These are phyloP conservation scores for Dictyostelium capitatum DNA, from an alignment of 78 protist species.

Conservation along the genomic window DNA sequence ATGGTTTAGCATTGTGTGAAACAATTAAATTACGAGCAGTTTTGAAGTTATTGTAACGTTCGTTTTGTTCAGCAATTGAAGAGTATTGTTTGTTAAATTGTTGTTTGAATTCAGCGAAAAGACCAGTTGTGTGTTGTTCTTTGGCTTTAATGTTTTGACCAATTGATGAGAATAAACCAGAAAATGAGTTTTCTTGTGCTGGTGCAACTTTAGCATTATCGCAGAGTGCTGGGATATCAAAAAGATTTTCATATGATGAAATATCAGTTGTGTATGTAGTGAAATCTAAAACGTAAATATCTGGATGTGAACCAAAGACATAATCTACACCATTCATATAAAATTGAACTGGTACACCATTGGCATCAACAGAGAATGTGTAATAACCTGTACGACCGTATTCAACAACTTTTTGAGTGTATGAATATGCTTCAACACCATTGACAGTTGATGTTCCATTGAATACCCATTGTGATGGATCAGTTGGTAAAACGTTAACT, in stretches of 20 bases:
- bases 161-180: constrained; percentile 8
- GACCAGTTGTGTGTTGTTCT: neutral
- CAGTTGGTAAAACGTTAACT: constrained; percentile 57
- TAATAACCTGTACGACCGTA: constrained; percentile 68
- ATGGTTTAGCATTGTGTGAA: constrained; percentile 57
- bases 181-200: neutral
- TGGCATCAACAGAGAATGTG: constrained; percentile 78
- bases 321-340: constrained; percentile 83
- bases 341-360: constrained; percentile 80
- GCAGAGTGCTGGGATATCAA: constrained; percentile 57
- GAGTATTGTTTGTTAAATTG: constrained; percentile 37
- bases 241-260: constrained; percentile 5
- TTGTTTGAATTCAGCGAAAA: constrained; percentile 48
- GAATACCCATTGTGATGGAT: constrained; percentile 50
- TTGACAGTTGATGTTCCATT: constrained; percentile 75
- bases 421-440: constrained; percentile 44
- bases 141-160: neutral
- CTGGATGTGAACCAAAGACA: constrained; percentile 83
- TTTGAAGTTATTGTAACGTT: constrained; percentile 69
- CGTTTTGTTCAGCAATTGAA: constrained; percentile 13
- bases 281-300: constrained; percentile 78
- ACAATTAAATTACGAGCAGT: constrained; percentile 61
- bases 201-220: neutral
- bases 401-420: constrained; percentile 49
- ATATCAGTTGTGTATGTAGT: constrained; percentile 39